Evolutionary conservation across 2,329 filamentous ascomycete genomes (phyloP), one percentile per base, ranked within the genome.

Genomic region (Phialophora tarda): DNA sequence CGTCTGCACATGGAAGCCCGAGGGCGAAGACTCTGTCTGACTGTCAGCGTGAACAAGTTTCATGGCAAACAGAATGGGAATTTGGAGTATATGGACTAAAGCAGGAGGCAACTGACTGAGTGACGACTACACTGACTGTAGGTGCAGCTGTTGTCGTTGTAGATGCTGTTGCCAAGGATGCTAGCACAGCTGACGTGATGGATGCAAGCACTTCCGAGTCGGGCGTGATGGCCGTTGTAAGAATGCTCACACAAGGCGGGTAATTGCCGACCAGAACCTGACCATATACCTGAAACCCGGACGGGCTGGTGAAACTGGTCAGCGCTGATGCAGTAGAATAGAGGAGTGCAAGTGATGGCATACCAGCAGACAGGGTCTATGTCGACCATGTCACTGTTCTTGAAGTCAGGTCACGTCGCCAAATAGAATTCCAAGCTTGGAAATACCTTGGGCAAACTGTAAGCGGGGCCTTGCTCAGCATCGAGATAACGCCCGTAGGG

Each of bases 291-390:
- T 64, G 55, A 44, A 69, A 69, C 0, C 66, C 66, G 21, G 44
- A 59, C 11, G 66, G 66, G 44, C 66, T 69, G 10, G 30, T n/a
- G 34, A 21, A 54, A 12, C 17, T 21, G 24, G 21, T 61, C 59
- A 61, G 48, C 30, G 4, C 17, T 30, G n/a, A 23, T 14, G 24
- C 17, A 21, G 17, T 26, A 53, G 28, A 21, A 44, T 41, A 8
- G 10, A 3, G 38, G 23, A 34, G 10, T 41, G 12, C 14, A 17
- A 28, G 26, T 17, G 38, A 41, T 41, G 14, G 54, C 59, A 38
- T 63, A 67, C 64, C 67, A 69, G 55, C 67, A 69, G 17, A 69
- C 67, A 8, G 64, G 67, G 54, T 69, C 67, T 4, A 69, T 34
- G 58, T 69, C 67, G 17, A 67, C 59, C 67, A 69, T 69, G 54